Conservation (phyloP, 163 green algal species). For the Volvox carteri region DNA sequence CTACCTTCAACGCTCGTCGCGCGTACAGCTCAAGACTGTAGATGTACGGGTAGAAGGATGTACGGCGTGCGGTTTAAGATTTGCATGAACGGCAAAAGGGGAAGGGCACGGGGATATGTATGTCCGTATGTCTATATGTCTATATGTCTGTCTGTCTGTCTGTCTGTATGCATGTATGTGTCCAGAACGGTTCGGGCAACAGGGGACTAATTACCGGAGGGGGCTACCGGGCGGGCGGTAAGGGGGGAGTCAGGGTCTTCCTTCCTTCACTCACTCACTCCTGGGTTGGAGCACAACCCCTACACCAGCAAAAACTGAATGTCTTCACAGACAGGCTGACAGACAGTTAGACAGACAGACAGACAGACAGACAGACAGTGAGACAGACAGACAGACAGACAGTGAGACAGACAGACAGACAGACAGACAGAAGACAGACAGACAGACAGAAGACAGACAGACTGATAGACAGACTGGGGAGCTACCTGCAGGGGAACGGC, state of each 20-base stretch:
- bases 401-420: neutral
- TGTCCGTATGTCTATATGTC: neutral
- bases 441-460: neutral
- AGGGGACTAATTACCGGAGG: too few relatives aligned
- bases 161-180: neutral
- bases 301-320: too few relatives aligned
- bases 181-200: too few relatives aligned
- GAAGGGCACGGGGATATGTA: neutral
- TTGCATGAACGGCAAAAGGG: neutral
- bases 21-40: constrained; percentile 24
- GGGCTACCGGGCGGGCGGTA: too few relatives aligned
- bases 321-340: too few relatives aligned
- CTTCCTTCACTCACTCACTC: too few relatives aligned
- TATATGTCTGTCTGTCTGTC: neutral
- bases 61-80: too few relatives aligned
- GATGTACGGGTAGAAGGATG: too few relatives aligned
- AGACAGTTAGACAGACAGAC: neutral
- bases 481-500: constrained; percentile 47
- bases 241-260: too few relatives aligned
- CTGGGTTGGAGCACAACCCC: too few relatives aligned
- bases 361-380: neutral
- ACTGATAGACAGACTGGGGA: neutral
- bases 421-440: neutral
- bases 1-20: constrained; percentile 9
- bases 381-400: neutral